phyloP scores from a whole-genome alignment of 129 eudicot genomes.

The Pulicaria dysenterica region DNA sequence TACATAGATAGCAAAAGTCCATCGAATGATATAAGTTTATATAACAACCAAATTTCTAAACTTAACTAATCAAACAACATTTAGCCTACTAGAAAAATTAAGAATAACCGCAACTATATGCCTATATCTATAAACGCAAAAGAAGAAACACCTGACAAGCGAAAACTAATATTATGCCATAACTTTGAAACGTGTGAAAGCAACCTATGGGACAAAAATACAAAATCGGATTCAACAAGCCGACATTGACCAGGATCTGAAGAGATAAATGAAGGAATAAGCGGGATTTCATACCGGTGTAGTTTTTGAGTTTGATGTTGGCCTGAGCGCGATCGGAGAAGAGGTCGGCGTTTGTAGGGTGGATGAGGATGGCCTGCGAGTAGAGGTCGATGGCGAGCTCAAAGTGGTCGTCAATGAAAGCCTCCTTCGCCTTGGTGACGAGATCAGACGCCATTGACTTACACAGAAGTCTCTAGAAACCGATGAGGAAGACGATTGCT shows the following conservation, averaged over 20 bases:
- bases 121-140: background rate
- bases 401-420: slow-evolving; percentile 89
- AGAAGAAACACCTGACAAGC: too few species aligned
- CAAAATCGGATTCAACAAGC: background rate
- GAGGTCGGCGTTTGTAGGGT: slow-evolving; percentile 55
- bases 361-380: slow-evolving; percentile 61
- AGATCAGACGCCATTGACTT: slow-evolving; percentile 70
- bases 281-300: slow-evolving; percentile 49
- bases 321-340: slow-evolving; percentile 85
- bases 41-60: slow-evolving; percentile 5
- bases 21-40: background rate
- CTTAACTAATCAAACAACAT: slow-evolving; percentile 10
- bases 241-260: slow-evolving; percentile 8
- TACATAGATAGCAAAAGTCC: slow-evolving; percentile 13
- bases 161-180: too few species aligned
- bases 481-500: slow-evolving; percentile 27
- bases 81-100: background rate
- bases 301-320: slow-evolving; percentile 64
- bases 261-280: background rate
- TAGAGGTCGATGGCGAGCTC: slow-evolving; percentile 75
- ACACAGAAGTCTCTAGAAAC: slow-evolving; percentile 10
- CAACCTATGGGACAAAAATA: slow-evolving; percentile 3
- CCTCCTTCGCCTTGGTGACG: slow-evolving; percentile 63
- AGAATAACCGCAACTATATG: background rate
- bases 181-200: background rate